Evolutionary conservation across 164 flowering plant species (phyloP).

Genomic region (Aristolochia contorta): DNA sequence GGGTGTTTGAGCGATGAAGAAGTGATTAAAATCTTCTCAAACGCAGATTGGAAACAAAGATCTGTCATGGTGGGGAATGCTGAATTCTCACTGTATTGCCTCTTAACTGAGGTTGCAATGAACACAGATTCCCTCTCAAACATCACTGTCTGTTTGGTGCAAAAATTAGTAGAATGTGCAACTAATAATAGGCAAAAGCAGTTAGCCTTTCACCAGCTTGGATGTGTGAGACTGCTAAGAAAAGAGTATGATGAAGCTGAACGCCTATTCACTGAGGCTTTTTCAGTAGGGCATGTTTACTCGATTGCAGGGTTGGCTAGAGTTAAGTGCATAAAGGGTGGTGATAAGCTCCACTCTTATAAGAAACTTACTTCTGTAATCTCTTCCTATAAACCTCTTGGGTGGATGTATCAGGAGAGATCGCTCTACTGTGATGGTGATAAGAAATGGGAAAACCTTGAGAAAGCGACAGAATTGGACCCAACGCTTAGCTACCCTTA

Average conservation of each 20-base stretch:
- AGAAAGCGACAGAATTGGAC: slow-evolving; percentile 79
- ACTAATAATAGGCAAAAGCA: slow-evolving; percentile 49
- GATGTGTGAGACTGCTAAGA: slow-evolving; percentile 69
- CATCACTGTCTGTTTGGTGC: slow-evolving; percentile 46
- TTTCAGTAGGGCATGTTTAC: slow-evolving; percentile 71
- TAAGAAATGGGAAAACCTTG: slow-evolving; percentile 64
- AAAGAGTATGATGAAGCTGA: slow-evolving; percentile 84
- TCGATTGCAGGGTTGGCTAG: slow-evolving; percentile 80
- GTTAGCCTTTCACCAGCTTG: slow-evolving; percentile 76
- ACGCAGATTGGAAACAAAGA: slow-evolving; percentile 38
- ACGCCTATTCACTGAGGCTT: slow-evolving; percentile 55
- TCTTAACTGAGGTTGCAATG: slow-evolving; percentile 76
- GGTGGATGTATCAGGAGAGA: slow-evolving; percentile 98
- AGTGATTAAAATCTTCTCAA: slow-evolving; percentile 50
- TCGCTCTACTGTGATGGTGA: slow-evolving; percentile 76
- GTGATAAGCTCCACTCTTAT: slow-evolving; percentile 41
- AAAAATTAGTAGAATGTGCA: slow-evolving; percentile 55
- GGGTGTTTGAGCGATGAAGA: slow-evolving; percentile 56
- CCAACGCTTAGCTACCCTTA: slow-evolving; percentile 94
- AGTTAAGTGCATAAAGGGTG: slow-evolving; percentile 49
- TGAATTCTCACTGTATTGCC: slow-evolving; percentile 74
- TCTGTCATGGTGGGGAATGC: slow-evolving; percentile 64
- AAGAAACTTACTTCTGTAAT: slow-evolving; percentile 70
- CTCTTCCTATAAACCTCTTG: slow-evolving; percentile 54
- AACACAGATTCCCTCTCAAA: slow-evolving; percentile 58